Percentiles rank a stretch among this genome's conserved stretches.
Evolutionary conservation across 1,139 yeast genomes (phyloP).

Genomic region (Debaryomycetaceae sp.): DNA sequence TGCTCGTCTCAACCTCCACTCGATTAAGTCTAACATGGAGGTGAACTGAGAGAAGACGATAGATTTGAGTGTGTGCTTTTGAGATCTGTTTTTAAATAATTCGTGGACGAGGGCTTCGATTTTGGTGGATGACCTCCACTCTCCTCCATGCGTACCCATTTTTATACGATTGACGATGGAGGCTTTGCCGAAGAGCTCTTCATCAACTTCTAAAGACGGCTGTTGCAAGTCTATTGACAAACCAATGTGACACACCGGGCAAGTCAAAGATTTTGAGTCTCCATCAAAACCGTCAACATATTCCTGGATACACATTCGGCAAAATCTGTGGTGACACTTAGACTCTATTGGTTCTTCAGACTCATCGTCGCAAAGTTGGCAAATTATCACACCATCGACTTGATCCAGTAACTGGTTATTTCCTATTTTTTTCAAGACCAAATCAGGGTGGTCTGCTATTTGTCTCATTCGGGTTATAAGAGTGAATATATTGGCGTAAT

Average conservation of each 20-base stretch:
- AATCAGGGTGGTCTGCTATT: constrained; percentile 95
- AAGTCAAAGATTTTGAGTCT: constrained; percentile 54
- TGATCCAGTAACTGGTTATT: constrained; percentile 33
- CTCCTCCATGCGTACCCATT: constrained; percentile 65
- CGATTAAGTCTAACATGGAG: constrained; percentile 91
- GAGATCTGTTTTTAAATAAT: constrained; percentile 79
- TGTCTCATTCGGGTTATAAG: constrained; percentile 96
- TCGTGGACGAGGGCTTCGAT: constrained; percentile 96
- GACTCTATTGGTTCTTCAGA: constrained; percentile 97
- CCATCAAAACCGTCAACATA: constrained; percentile 83
- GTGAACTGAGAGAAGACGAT: constrained; percentile 97
- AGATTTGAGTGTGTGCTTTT: constrained; percentile 83
- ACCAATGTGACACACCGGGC: constrained; percentile 96
- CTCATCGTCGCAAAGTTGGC: constrained; percentile 94
- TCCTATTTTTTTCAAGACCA: constrained; percentile 71
- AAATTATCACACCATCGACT: constrained; percentile 65
- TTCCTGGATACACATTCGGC: constrained; percentile 88
- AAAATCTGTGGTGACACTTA: constrained; percentile 88
- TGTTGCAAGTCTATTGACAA: constrained; percentile 86
- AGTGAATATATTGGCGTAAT: constrained; percentile 95
- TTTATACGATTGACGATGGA: constrained; percentile 88
- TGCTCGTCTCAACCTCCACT: constrained; percentile 90
- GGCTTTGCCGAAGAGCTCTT: constrained; percentile 61
- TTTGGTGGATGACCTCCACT: constrained; percentile 91
- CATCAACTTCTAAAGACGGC: constrained; percentile 78